A percentile compares a stretch with the other conserved stretches of the same genome.
Conservation (phyloP, 305 asterid species). For the Fraxinus ornus region DNA sequence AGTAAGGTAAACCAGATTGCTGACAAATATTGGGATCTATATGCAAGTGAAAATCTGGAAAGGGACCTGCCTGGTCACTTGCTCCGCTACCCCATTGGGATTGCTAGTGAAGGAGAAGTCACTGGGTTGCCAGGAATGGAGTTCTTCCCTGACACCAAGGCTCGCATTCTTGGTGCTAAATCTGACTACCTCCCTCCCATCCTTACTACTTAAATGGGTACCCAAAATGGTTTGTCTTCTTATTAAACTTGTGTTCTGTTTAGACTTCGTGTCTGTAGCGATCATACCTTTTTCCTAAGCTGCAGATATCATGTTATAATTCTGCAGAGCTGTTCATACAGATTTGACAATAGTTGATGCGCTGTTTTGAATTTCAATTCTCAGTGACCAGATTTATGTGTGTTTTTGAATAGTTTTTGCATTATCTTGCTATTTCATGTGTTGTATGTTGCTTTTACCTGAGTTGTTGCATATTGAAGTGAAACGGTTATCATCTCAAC, state of each 20-base stretch:
- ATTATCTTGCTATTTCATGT: not conserved
- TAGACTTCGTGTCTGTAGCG: too few relatives aligned
- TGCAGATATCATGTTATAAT: too few relatives aligned
- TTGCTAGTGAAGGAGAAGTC: slow-evolving; percentile 64
- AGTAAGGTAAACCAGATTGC: slow-evolving; percentile 64
- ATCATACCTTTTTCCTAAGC: too few relatives aligned
- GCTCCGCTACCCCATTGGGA: slow-evolving; percentile 77
- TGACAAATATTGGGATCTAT: slow-evolving; percentile 75
- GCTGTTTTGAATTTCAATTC: slow-evolving; percentile 14
- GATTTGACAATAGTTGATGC: not conserved
- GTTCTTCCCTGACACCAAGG: slow-evolving; percentile 89
- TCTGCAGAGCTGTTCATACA: not conserved
- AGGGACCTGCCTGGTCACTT: slow-evolving; percentile 83
- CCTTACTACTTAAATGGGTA: slow-evolving; percentile 60
- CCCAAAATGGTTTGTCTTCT: not conserved
- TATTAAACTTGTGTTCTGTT: not conserved
- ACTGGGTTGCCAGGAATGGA: slow-evolving; percentile 77
- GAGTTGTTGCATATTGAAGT: not conserved
- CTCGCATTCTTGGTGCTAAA: slow-evolving; percentile 66
- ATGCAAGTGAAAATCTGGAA: slow-evolving; percentile 58
- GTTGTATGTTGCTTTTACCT: not conserved
- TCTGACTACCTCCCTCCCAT: slow-evolving; percentile 87
- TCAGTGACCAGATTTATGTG: not conserved
- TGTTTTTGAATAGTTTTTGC: slow-evolving; percentile 12
- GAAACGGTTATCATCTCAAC: not conserved